A percentile compares a stretch with the other conserved stretches of the same genome.
Evolutionary conservation across 768 basidiomycete species (phyloP).

Genomic region (Termitomyces sp.): DNA sequence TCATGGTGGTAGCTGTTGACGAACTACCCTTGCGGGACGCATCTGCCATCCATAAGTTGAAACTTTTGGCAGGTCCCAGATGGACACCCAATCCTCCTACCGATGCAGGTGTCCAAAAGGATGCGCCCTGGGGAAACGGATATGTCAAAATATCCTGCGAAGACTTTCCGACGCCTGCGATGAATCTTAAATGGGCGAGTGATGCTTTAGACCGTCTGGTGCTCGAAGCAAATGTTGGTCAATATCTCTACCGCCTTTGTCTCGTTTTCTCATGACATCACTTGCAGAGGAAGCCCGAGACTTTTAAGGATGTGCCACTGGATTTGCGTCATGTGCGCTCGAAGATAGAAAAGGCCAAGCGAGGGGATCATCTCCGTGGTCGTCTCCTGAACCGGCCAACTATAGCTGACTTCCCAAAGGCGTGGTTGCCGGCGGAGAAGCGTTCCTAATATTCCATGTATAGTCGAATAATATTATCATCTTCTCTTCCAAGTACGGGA

Average conservation of each 20-base stretch:
- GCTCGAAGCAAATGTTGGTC: constrained; percentile 79
- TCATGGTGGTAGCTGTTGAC: constrained; percentile 70
- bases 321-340: constrained; percentile 78
- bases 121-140: constrained; percentile 56
- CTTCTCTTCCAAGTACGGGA: background rate
- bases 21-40: constrained; percentile 59
- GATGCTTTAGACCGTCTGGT: constrained; percentile 79
- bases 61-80: constrained; percentile 82
- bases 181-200: constrained; percentile 95
- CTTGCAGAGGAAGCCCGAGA: constrained; percentile 34
- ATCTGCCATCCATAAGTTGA: constrained; percentile 76
- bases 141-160: constrained; percentile 91
- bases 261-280: background rate
- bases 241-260: background rate
- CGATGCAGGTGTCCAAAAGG: constrained; percentile 54
- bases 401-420: constrained; percentile 75
- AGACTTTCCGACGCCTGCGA: constrained; percentile 70
- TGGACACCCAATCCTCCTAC: constrained; percentile 76
- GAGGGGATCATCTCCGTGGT: constrained; percentile 61
- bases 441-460: background rate
- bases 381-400: constrained; percentile 53
- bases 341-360: constrained; percentile 65
- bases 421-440: constrained; percentile 60
- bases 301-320: constrained; percentile 65
- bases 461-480: constrained; percentile 1